Conservation (phyloP, 176 grass and related monocot genomes). For the Bromus sterilis region DNA sequence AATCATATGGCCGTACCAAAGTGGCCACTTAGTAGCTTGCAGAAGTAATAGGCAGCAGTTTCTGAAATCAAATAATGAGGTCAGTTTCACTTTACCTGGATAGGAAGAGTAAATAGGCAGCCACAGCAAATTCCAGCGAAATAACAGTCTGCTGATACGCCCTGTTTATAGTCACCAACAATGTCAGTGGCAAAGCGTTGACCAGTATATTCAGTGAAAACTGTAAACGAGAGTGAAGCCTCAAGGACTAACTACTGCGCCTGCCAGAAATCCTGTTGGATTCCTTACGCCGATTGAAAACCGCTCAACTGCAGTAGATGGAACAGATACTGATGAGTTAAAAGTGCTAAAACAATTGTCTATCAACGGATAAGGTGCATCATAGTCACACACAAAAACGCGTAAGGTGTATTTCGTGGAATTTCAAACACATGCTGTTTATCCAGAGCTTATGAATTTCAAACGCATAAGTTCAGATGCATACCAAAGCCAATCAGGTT, state of each 20-base stretch:
- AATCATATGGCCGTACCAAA: neutral
- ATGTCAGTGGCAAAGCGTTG: neutral
- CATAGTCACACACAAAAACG: too few species aligned
- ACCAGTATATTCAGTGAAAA: neutral
- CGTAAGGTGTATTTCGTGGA: neutral
- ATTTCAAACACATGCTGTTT: neutral
- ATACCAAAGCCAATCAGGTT: constrained; percentile 93
- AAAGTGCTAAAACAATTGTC: neutral
- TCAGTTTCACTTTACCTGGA: constrained; percentile 48
- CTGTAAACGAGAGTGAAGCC: neutral
- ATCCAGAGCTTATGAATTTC: neutral
- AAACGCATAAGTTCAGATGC: constrained; percentile 14
- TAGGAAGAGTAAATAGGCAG: constrained; percentile 75
- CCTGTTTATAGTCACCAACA: constrained; percentile 40
- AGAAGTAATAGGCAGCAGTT: neutral
- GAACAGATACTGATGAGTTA: neutral
- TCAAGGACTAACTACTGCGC: constrained; percentile 51
- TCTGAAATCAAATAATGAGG: neutral
- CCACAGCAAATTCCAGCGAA: constrained; percentile 84
- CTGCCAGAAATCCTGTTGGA: constrained; percentile 81
- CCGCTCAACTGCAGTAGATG: constrained; percentile 54
- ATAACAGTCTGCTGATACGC: constrained; percentile 66
- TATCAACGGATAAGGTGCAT: neutral
- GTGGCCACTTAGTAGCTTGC: neutral
- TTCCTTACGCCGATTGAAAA: constrained; percentile 79